Evolutionary conservation across 192 early-diverging fungal genomes (phyloP).

Genomic region (Rhizophagus clarus): DNA sequence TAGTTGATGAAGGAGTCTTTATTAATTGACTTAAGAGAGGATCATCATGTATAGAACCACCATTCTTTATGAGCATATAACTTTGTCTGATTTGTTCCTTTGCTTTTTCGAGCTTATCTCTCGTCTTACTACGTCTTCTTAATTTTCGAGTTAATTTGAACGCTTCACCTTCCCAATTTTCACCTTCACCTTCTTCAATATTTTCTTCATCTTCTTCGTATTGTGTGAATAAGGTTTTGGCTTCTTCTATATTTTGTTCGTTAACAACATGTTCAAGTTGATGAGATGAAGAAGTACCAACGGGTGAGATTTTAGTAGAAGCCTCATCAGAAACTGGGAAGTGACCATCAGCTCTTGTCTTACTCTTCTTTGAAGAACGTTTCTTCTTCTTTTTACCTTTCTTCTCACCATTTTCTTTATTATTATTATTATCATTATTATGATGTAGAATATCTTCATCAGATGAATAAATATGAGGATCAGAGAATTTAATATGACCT

Average conservation of each 20-base stretch:
- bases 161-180: neutral
- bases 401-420: neutral
- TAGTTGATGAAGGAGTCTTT: constrained; percentile 26
- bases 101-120: constrained; percentile 42
- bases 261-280: neutral
- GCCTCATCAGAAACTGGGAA: neutral
- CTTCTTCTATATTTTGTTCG: neutral
- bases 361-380: neutral
- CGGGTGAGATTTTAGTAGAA: no score
- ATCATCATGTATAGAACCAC: constrained; percentile 31
- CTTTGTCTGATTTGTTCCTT: constrained; percentile 47
- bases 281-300: neutral
- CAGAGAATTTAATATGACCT: constrained; percentile 20
- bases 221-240: constrained; percentile 5
- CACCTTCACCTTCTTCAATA: neutral
- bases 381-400: constrained; percentile 10
- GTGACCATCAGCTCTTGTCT: constrained; percentile 14
- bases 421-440: neutral
- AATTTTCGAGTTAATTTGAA: constrained; percentile 33
- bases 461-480: neutral
- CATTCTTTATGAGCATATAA: constrained; percentile 42
- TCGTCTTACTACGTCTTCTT: constrained; percentile 40
- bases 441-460: neutral
- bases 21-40: constrained; percentile 27
- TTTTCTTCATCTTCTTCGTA: constrained; percentile 10